These are phyloP conservation scores for Boletus coccyginus DNA, from an alignment of 768 basidiomycete species.

Conservation along the genomic window DNA sequence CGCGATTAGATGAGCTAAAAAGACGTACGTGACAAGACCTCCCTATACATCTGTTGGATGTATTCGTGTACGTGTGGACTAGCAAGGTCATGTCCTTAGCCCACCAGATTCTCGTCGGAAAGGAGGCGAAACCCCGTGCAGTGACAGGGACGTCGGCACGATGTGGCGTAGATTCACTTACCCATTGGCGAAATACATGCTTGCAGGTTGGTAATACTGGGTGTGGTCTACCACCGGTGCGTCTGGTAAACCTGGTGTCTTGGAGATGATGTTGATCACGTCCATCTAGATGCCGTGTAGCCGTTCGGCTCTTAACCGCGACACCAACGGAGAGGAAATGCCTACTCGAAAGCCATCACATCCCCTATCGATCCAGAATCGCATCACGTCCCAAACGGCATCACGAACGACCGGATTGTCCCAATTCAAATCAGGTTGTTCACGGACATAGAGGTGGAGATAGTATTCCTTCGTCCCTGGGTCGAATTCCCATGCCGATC, in stretches of 20 bases:
- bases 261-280: slow-evolving; percentile 67
- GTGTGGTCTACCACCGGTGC: slow-evolving; percentile 54
- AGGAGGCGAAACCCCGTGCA: slow-evolving; percentile 3
- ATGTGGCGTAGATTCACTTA: slow-evolving; percentile 25
- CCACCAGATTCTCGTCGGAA: background rate
- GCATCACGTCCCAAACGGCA: slow-evolving; percentile 63
- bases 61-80: slow-evolving; percentile 69
- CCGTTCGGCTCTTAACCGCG: slow-evolving; percentile 1
- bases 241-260: slow-evolving; percentile 61
- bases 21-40: slow-evolving; percentile 57
- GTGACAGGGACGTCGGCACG: background rate
- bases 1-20: slow-evolving; percentile 13
- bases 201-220: slow-evolving; percentile 52
- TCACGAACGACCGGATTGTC: slow-evolving; percentile 60
- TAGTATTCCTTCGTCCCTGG: slow-evolving; percentile 65
- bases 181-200: slow-evolving; percentile 60
- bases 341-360: slow-evolving; percentile 73
- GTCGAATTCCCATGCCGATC: slow-evolving; percentile 72
- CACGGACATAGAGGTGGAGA: slow-evolving; percentile 61
- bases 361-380: slow-evolving; percentile 72
- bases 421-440: slow-evolving; percentile 81
- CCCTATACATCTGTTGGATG: slow-evolving; percentile 60
- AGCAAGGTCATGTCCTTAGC: slow-evolving; percentile 3
- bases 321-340: slow-evolving; percentile 1
- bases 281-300: slow-evolving; percentile 48